Conservation (phyloP, 768 basidiomycete species). For the Collybia nuda region DNA sequence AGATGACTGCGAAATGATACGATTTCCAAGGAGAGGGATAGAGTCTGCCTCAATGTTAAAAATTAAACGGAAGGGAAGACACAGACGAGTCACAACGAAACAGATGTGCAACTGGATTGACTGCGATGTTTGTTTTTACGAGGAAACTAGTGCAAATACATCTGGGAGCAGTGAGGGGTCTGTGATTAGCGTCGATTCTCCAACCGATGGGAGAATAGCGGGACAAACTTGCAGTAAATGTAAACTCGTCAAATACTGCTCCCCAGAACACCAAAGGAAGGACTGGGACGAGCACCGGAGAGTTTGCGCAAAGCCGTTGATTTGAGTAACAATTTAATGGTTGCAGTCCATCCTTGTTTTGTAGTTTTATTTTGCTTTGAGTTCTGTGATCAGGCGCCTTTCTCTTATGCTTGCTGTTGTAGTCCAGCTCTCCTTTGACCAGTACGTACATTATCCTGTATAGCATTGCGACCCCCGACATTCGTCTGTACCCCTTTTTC, state of each 20-base stretch:
- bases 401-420: background rate
- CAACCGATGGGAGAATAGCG: constrained; percentile 23
- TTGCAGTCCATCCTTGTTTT: background rate
- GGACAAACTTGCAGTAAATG: constrained; percentile 77
- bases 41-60: constrained; percentile 63
- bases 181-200: constrained; percentile 39
- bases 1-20: constrained; percentile 82
- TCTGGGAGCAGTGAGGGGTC: constrained; percentile 41
- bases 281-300: constrained; percentile 81
- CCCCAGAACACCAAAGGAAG: constrained; percentile 68
- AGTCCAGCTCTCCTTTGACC: background rate
- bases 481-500: too few species aligned
- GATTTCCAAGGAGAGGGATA: constrained; percentile 67
- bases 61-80: constrained; percentile 55
- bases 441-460: constrained; percentile 6
- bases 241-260: constrained; percentile 77
- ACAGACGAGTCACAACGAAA: constrained; percentile 47
- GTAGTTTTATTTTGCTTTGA: constrained; percentile 4
- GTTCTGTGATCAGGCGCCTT: background rate
- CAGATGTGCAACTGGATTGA: constrained; percentile 88
- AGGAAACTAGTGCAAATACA: constrained; percentile 28
- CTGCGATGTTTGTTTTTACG: constrained; percentile 61
- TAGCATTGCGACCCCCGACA: too few species aligned
- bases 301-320: constrained; percentile 47
- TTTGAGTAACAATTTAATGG: background rate